Evolutionary conservation across 2,329 filamentous ascomycete species (phyloP), one percentile per base, ranked within the genome.

Genomic region (Hypomyces rosellus): DNA sequence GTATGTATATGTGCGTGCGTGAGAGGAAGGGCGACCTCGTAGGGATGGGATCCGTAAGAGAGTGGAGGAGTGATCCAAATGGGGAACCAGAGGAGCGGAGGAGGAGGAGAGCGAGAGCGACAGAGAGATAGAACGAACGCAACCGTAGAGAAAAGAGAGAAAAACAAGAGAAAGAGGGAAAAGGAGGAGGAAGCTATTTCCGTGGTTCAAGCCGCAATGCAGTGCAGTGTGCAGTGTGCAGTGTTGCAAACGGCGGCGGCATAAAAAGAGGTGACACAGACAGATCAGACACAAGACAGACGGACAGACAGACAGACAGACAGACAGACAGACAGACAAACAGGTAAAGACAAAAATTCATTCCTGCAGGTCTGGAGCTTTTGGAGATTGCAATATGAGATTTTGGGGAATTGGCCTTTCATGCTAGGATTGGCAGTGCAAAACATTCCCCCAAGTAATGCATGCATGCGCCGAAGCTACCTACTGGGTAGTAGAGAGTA

Each of bases 21-120:
- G 51, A 45, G 53, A 20, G 20, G 20, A 20, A 20, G 20, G 20
- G 20, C 20, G 20, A 20, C 20, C 20, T 20, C 20, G 20, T 20
- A 20, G 20, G 20, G 20, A 20, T 20, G 20, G 20, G 20, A 20
- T 20, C 20, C 45, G 53, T 49, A 38, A 25, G 45, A 36, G 45
- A 45, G 47, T 30, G 34, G 39, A 13, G 40, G 20, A 20, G 45
- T 34, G 13, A n/a, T 16, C 11, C 8, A 38, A 25, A 39, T 48
- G 48, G 46, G 48, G 48, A 49, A 36, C 46, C 22, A 42, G 41
- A 36, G 16, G 39, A 25, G 42, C 49, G 40, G 37, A 38, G 34
- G 34, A 51, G 42, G 51, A 38, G 41, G 48, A 47, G 46, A 47
- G 52, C 42, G 54, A 52, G 53, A 49, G 54, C 50, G 53, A 38